phyloP scores from a whole-genome alignment of 2,329 filamentous ascomycete species.

The Pyrenochaeta sp. region DNA sequence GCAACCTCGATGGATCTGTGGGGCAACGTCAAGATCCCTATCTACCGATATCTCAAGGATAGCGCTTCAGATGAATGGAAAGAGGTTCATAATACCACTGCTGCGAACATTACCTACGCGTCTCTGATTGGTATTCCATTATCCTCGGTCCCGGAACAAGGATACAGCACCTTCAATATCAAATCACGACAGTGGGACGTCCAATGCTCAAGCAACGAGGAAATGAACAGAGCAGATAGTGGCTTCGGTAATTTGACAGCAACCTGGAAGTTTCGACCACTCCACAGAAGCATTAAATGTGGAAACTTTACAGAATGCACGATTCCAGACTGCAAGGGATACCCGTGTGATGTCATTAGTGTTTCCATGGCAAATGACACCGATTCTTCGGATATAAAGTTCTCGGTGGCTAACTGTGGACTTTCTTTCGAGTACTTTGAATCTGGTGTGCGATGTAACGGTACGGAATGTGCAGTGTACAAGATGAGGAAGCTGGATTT shows the following conservation, averaged over 20 bases:
- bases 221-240: conserved; percentile 2
- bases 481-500: conserved; percentile 30
- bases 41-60: conserved; percentile 29
- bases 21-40: conserved; percentile 38
- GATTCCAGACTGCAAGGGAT: conserved; percentile 14
- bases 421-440: conserved; percentile 28
- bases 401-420: conserved; percentile 27
- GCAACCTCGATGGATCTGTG: conserved; percentile 32
- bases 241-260: conserved; percentile 13
- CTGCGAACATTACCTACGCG: conserved; percentile 27
- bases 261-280: conserved; percentile 22
- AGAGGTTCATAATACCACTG: conserved; percentile 6
- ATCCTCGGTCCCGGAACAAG: conserved; percentile 8
- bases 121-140: conserved; percentile 38
- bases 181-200: conserved; percentile 37
- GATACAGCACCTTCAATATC: conserved; percentile 27
- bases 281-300: neutral
- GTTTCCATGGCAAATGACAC: conserved; percentile 19
- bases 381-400: neutral
- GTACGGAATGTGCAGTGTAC: conserved; percentile 19
- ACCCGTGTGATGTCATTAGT: conserved; percentile 29
- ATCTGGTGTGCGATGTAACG: conserved; percentile 27
- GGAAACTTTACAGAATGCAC: conserved; percentile 3
- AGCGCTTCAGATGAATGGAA: conserved; percentile 29
- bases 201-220: conserved; percentile 26